Base-by-base conservation (phyloP, 441 rosid species). In the Pelargonium myrrhifolium region DNA sequence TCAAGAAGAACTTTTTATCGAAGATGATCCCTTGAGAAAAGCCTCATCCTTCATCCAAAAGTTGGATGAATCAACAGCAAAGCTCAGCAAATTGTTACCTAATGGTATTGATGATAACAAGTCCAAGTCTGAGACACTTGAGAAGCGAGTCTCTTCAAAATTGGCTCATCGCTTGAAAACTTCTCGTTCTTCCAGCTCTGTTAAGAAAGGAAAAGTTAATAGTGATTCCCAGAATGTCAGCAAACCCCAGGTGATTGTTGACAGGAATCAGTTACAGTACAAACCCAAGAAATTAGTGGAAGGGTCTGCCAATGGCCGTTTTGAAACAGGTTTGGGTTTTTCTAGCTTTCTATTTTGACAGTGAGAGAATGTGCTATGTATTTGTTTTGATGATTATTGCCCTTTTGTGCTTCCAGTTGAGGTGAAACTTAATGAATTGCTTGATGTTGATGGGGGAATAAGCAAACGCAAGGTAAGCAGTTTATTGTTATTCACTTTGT, bases 371-470 rank as follows among this genome's bases (percentile, higher is more conserved):
- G 24, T 49, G 14, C 62, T 20, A 26, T 22, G 20, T 31, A 37
- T 59, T n/a, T 17, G 5, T 68, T 49, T 18, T 69, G 67, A 49
- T 74, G 42, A 64, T 72, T 55, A 65, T 22, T 72, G 62, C 69
- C 61, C 40, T 69, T 55, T 66, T 51, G 39, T 73, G 49, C 66
- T 76, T 77, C 78, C 94, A 95, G 99, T 95, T 78, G 92, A 92
- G 76, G 99, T 83, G 86, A 95, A 92, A 82, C 87, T 95, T 63
- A 95, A 92, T 72, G 99, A 95, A 74, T 76, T 95, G 82, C 88
- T 94, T 82, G 99, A 92, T 86, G 81, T 67, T 67, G 95, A 82
- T 61, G 98, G 99, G 77, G 99, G 99, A 62, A 88, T 95, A 62
- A 90, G 91, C 82, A 95, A 87, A 84, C 82, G 96, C 68, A 95